Percentiles rank a stretch among this genome's conserved stretches.
Evolutionary conservation across 1,284 basidiomycete genomes (phyloP).

Genomic region (Cutaneotrichosporon spelunceum): DNA sequence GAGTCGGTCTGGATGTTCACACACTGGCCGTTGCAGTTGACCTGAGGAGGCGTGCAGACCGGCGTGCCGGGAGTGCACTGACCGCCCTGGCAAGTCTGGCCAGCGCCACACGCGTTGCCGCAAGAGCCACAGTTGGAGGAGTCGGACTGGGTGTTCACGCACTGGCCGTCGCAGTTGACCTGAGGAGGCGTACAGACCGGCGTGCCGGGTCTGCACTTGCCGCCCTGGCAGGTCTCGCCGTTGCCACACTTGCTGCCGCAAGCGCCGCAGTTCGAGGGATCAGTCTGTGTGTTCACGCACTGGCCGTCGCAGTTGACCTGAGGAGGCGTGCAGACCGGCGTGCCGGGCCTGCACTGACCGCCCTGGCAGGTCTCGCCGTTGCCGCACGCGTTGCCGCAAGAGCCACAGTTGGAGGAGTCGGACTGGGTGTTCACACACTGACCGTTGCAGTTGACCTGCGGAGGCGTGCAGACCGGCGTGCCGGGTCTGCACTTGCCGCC

Average conservation of each 20-base stretch:
- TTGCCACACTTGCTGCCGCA: not conserved
- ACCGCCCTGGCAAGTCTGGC: not conserved
- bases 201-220: too few relatives aligned
- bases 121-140: not conserved
- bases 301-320: not conserved
- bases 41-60: not conserved
- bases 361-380: not conserved
- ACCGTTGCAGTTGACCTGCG: too few relatives aligned
- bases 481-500: too few relatives aligned
- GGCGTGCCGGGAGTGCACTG: not conserved
- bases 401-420: not conserved
- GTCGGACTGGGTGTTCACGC: not conserved
- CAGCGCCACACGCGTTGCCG: not conserved
- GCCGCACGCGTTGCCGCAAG: not conserved
- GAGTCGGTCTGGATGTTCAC: not conserved
- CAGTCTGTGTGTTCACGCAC: not conserved
- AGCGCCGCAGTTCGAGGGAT: not conserved
- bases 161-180: not conserved
- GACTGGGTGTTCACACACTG: not conserved
- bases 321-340: not conserved
- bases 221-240: too few relatives aligned
- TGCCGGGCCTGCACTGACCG: not conserved
- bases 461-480: too few relatives aligned
- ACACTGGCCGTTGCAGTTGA: not conserved
- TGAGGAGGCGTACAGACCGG: too few relatives aligned